These are phyloP conservation scores for Penicillium ochrochloron DNA, from an alignment of 495 filamentous ascomycete genomes.

Conservation along the genomic window DNA sequence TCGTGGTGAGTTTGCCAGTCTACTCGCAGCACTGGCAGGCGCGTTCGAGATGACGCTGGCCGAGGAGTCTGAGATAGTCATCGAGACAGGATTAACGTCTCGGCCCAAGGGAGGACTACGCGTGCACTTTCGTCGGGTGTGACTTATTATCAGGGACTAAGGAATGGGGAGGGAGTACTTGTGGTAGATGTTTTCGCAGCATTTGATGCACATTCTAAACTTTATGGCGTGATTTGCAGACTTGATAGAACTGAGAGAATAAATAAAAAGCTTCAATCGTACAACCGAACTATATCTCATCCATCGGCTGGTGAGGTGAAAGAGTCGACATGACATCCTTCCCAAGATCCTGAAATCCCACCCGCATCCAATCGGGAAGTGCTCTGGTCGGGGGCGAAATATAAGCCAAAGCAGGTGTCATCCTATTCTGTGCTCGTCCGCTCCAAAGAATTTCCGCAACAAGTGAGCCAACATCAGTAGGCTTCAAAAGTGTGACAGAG, in stretches of 20 bases:
- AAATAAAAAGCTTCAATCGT: neutral
- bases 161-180: neutral
- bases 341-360: constrained; percentile 15
- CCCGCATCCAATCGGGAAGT: constrained; percentile 17
- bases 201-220: neutral
- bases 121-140: neutral
- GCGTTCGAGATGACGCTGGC: constrained; percentile 55
- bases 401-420: constrained; percentile 12
- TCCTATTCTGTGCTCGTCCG: constrained; percentile 13
- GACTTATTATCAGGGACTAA: neutral
- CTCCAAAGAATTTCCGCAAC: constrained; percentile 16
- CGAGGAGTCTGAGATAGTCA: neutral
- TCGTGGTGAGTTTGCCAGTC: constrained; percentile 72
- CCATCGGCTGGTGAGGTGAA: constrained; percentile 40
- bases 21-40: constrained; percentile 72
- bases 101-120: constrained; percentile 4
- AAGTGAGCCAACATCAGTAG: constrained; percentile 1
- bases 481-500: neutral
- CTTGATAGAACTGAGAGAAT: neutral
- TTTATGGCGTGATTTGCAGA: neutral
- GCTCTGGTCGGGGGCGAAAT: constrained; percentile 14
- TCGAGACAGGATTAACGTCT: constrained; percentile 1
- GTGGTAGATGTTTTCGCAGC: neutral
- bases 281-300: neutral
- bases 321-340: constrained; percentile 37